A percentile compares a stretch with the other conserved stretches of the same genome.
Evolutionary conservation across 305 asterid species (phyloP).

Genomic region (Ajuga reptans): DNA sequence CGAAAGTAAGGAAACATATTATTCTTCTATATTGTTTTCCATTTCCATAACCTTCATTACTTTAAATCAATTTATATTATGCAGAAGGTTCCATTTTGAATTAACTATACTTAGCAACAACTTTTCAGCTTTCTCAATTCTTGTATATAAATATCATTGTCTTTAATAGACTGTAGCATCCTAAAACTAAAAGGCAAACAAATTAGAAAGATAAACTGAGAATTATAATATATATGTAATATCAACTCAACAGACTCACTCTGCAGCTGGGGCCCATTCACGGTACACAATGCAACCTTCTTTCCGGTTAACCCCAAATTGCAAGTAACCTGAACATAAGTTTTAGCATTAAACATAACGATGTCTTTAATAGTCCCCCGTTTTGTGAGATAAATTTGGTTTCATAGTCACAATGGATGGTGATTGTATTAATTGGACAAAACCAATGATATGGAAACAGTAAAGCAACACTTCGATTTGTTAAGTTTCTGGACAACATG

Average conservation of each 20-base stretch:
- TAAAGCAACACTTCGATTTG: background rate
- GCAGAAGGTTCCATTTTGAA: background rate
- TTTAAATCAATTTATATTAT: background rate
- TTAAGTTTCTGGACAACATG: background rate
- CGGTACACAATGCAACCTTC: slow-evolving; percentile 67
- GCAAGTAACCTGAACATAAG: slow-evolving; percentile 55
- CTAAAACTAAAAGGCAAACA: background rate
- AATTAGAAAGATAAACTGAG: slow-evolving; percentile 5
- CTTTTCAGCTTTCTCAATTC: background rate
- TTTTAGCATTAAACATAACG: slow-evolving; percentile 15
- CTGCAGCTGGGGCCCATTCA: slow-evolving; percentile 98
- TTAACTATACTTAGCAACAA: background rate
- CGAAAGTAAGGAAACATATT: background rate
- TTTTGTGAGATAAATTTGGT: slow-evolving; percentile 11
- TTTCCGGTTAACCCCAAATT: slow-evolving; percentile 72
- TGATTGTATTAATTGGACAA: background rate
- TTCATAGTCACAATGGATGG: background rate
- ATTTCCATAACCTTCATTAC: background rate
- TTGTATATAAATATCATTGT: background rate
- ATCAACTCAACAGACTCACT: slow-evolving; percentile 50
- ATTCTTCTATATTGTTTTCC: background rate
- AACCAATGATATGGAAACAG: background rate
- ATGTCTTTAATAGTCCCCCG: slow-evolving; percentile 9
- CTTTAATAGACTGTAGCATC: background rate
- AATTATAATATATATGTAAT: background rate